Base-by-base conservation (phyloP, 441 rosid species). In the Populus trichocarpa region DNA sequence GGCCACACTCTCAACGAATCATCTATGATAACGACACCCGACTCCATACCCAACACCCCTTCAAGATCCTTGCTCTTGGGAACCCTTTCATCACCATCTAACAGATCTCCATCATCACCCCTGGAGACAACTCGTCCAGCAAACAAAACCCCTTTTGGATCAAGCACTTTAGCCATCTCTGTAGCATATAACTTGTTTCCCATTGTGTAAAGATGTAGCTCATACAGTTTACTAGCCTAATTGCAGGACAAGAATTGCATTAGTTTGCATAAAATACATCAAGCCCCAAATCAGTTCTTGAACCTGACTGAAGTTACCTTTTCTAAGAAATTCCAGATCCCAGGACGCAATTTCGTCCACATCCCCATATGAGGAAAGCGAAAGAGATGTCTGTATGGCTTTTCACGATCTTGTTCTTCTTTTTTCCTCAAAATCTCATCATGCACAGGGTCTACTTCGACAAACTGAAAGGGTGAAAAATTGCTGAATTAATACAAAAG, bases 1-100 rank as follows among this genome's bases (percentile, higher is more conserved):
- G 99, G 99, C 99, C 99, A 96, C 53, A 96, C 98, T 82, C 98
- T 90, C 72, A 94, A 91, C 72, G 99, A 96, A 86, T 96, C 99
- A n/a, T 96, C 99, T 79, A 96, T 87, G 76, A 96, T 94, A 69
- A 96, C 96, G 25, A 96, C 99, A 81, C 88, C 88, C 6, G 99
- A 96, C 81, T 96, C 98, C 99, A 96, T 91, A 53, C 99, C 99
- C 87, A 96, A 77, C 73, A 96, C 99, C 70, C 99, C 99, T 86
- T 96, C 99, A 78, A 96, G 88, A 91, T 96, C 99, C 91, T 96
- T 96, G 78, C 89, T 93, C 88, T 93, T 95, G 57, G 99, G 94
- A 84, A 87, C 90, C 85, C 99, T 88, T 69, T 93, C 98, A 82
- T 94, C 99, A 67, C 96, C 87, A 71, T 96, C 98, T 79, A 85